Evolutionary conservation across 2,329 filamentous ascomycete species (phyloP).

Genomic region (Pleurostoma richardsiae): DNA sequence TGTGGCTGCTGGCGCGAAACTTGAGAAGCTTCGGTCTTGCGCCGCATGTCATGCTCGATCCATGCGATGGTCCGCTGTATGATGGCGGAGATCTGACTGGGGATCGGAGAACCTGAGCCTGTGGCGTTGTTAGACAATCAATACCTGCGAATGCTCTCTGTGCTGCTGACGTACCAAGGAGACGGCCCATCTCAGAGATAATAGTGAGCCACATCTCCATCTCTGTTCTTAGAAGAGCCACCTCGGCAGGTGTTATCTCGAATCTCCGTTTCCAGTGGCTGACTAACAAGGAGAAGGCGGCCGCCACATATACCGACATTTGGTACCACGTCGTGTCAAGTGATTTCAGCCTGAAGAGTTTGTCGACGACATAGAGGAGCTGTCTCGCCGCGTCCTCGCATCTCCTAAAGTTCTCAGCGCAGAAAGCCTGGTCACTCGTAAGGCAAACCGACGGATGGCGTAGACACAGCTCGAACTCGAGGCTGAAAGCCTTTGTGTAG

Average conservation of each 20-base stretch:
- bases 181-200: conserved; percentile 58
- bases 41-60: conserved; percentile 45
- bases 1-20: neutral
- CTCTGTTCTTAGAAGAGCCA: conserved; percentile 56
- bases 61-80: conserved; percentile 45
- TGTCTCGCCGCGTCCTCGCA: conserved; percentile 62
- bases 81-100: conserved; percentile 38
- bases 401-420: conserved; percentile 58
- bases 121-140: conserved; percentile 6
- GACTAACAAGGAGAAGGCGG: conserved; percentile 68
- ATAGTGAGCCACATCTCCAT: conserved; percentile 68
- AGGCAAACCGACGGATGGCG: conserved; percentile 57
- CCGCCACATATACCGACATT: conserved; percentile 65
- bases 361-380: conserved; percentile 55
- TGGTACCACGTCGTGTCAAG: conserved; percentile 78
- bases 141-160: neutral
- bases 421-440: conserved; percentile 47
- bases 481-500: conserved; percentile 46
- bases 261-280: conserved; percentile 63
- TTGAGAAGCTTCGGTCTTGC: conserved; percentile 12
- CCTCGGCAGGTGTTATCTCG: conserved; percentile 50
- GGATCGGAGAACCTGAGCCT: conserved; percentile 40
- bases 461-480: conserved; percentile 56
- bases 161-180: conserved; percentile 52
- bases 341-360: conserved; percentile 59